A percentile compares a stretch with the other conserved stretches of the same genome.
These are phyloP conservation scores for Raphanus sativus DNA, from an alignment of 345 rosid genomes.

Conservation along the genomic window DNA sequence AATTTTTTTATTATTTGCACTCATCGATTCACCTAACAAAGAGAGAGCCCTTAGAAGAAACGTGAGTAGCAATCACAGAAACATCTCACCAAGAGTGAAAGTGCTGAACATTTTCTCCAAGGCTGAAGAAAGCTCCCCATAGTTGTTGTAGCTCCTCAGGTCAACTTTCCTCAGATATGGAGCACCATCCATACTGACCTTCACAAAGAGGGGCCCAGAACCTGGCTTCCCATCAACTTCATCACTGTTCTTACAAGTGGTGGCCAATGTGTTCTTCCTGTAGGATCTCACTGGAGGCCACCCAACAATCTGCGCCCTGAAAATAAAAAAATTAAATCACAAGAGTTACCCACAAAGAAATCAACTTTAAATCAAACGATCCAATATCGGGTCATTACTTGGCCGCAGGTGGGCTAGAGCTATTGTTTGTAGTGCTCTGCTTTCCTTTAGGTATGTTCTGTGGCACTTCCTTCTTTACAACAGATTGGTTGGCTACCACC, in stretches of 20 bases:
- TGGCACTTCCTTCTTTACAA: conserved; percentile 47
- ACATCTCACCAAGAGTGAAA: conserved; percentile 77
- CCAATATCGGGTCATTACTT: conserved; percentile 47
- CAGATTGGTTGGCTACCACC: conserved; percentile 43
- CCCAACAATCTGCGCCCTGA: conserved; percentile 44
- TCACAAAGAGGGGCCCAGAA: conserved; percentile 66
- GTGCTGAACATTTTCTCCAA: conserved; percentile 94
- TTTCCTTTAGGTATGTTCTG: conserved; percentile 46
- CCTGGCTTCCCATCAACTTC: conserved; percentile 89
- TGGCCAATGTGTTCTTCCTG: conserved; percentile 56
- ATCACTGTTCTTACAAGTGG: conserved; percentile 70
- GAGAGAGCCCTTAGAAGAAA: background rate
- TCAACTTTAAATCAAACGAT: conserved; percentile 5
- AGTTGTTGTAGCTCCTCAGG: conserved; percentile 62
- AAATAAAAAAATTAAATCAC: background rate
- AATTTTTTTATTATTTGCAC: background rate
- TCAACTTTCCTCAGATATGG: conserved; percentile 94
- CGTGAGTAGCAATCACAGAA: conserved; percentile 16
- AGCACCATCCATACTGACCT: conserved; percentile 98
- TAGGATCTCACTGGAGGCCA: conserved; percentile 47
- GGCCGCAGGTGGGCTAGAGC: conserved; percentile 64
- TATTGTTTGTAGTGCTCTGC: conserved; percentile 40
- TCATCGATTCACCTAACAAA: background rate
- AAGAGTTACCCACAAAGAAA: background rate
- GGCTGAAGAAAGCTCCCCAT: conserved; percentile 73